phyloP scores from a whole-genome alignment of 2,329 filamentous ascomycete genomes.

The Teratosphaeria zuluensis region DNA sequence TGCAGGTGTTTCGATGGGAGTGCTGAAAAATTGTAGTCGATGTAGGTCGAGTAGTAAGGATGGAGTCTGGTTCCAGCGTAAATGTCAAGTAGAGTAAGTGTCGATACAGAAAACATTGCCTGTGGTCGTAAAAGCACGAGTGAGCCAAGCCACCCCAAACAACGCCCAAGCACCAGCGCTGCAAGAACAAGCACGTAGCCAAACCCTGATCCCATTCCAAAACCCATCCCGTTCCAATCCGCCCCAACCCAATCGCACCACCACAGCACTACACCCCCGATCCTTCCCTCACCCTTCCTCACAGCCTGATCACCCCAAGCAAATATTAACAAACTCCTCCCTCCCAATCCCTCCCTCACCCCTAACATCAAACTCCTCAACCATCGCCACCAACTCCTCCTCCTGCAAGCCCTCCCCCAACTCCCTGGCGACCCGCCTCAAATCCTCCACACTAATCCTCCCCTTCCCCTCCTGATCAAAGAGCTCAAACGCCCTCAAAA shows the following conservation, averaged over 20 bases:
- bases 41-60: no score
- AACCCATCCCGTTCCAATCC: background rate
- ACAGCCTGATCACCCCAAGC: constrained; percentile 37
- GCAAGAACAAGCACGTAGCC: background rate
- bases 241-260: background rate
- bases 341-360: constrained; percentile 68
- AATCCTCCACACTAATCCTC: constrained; percentile 77
- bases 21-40: no score
- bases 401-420: constrained; percentile 88
- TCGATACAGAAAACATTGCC: background rate
- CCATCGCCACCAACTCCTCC: constrained; percentile 88
- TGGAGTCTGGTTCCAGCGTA: no score
- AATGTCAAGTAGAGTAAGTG: background rate
- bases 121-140: background rate
- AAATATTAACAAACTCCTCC: constrained; percentile 59
- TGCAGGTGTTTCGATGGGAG: no score
- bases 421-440: constrained; percentile 79
- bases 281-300: background rate
- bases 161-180: background rate
- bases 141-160: background rate
- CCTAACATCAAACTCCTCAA: constrained; percentile 94
- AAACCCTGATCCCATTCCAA: background rate
- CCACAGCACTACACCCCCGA: background rate
- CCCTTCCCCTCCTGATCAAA: constrained; percentile 93
- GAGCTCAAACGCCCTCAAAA: constrained; percentile 78